Percentiles rank a stretch among this genome's conserved stretches.
These are phyloP conservation scores for Tricharina praecox DNA, from an alignment of 495 filamentous ascomycete genomes.

Conservation along the genomic window DNA sequence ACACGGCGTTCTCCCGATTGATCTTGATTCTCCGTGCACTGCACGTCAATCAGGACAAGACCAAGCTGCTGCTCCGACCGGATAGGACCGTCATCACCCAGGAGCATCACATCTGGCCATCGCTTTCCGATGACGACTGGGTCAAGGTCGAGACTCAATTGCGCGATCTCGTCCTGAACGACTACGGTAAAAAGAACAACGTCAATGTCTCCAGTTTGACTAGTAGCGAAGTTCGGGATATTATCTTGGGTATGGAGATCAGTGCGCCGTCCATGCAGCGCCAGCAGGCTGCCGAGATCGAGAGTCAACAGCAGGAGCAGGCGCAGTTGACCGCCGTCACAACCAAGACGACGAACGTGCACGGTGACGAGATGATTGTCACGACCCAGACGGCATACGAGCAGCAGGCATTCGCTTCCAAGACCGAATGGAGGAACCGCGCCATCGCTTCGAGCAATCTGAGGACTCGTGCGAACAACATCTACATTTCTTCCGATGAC, in stretches of 20 bases:
- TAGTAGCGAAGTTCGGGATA: constrained; percentile 90
- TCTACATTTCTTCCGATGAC: constrained; percentile 92
- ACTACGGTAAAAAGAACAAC: constrained; percentile 99
- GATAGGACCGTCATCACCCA: constrained; percentile 98
- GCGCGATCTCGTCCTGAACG: constrained; percentile 88
- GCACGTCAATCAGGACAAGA: constrained; percentile 97
- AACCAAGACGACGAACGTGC: constrained; percentile 95
- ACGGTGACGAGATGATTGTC: constrained; percentile 95
- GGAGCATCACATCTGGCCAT: constrained; percentile 98
- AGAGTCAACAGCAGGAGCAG: constrained; percentile 96
- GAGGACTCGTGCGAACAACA: constrained; percentile 88
- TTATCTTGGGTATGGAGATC: constrained; percentile 99
- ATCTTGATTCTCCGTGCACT: constrained; percentile 89
- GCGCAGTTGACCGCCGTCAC: constrained; percentile 93
- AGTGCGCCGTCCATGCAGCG: constrained; percentile 95
- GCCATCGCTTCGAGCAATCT: constrained; percentile 95
- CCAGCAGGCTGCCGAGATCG: constrained; percentile 96
- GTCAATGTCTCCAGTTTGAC: constrained; percentile 96
- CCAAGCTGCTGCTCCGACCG: constrained; percentile 88
- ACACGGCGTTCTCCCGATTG: constrained; percentile 93
- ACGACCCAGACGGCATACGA: constrained; percentile 95
- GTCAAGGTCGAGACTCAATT: constrained; percentile 96
- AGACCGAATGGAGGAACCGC: constrained; percentile 95
- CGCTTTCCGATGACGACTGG: constrained; percentile 90
- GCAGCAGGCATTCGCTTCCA: constrained; percentile 91